Evolutionary conservation across 2,329 filamentous ascomycete genomes (phyloP), one percentile per base, ranked within the genome.

Genomic region (Nemania serpens): DNA sequence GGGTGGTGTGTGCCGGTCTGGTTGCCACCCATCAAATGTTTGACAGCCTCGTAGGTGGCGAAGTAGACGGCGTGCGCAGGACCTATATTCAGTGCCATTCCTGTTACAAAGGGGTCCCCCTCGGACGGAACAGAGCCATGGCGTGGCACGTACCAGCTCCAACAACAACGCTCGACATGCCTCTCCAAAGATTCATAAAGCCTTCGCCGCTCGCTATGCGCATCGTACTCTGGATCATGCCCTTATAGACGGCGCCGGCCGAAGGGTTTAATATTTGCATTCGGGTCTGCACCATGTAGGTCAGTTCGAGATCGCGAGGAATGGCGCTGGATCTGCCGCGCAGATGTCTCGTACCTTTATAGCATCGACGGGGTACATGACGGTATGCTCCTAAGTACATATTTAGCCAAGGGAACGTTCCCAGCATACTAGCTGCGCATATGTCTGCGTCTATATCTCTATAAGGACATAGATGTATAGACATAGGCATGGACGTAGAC

Each of bases 11-110:
- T 88, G 62, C 91, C 92, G 61, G 84, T 88, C 73, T 90, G 87
- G 74, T 98, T 98, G 49, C 94, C 95, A 60, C 95, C 95, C 81
- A 97, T 95, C 46, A 93, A 79, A 72, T 99, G 93, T 82, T 99
- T 99, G 64, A 98, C 93, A 61, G 91, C 88, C 81, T 99, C 95
- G 76, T 98, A 99, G 42, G 95, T 98, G 57, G 93, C 94, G 77
- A 99, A 99, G 77, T 99, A 98, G 60, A 99, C 93, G 46, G 95
- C 95, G 74, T 99, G 95, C 63, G 95, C 95, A 69, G 95, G 95
- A 67, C 94, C 94, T 97, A 59, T 22, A 59, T 22, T 20, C 12
- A 45, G 25, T 34, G 39, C 29, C 41, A 33, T 37, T 53, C 9
- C 47, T 64, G 36, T 63, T 58, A 39, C 12, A n/a, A 46, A 7